Evolutionary conservation across 176 grass and related monocot genomes (phyloP).

Genomic region (Alopecurus myosuroides): DNA sequence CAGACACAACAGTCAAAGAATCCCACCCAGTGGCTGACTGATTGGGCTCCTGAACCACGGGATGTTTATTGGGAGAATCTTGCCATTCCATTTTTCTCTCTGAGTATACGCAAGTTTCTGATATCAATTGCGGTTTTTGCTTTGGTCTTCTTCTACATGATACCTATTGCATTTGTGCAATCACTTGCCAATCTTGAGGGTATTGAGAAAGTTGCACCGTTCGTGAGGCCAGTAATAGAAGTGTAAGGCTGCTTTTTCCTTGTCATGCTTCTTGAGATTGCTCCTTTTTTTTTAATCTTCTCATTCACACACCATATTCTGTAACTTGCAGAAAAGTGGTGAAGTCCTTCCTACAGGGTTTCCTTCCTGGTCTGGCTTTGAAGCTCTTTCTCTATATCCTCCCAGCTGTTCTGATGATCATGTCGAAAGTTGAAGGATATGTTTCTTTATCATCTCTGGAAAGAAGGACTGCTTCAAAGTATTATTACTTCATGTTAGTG

Average conservation of each 20-base stretch:
- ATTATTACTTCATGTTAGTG: slow-evolving; percentile 98
- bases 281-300: not conserved
- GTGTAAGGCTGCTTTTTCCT: slow-evolving; percentile 46
- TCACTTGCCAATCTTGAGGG: slow-evolving; percentile 99
- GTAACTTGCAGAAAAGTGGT: slow-evolving; percentile 67
- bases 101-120: slow-evolving; percentile 78
- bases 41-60: slow-evolving; percentile 95
- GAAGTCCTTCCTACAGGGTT: slow-evolving; percentile 89
- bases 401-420: slow-evolving; percentile 80
- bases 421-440: slow-evolving; percentile 97
- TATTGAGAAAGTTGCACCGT: slow-evolving; percentile 95
- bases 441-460: slow-evolving; percentile 86
- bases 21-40: slow-evolving; percentile 81
- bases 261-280: not conserved
- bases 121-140: slow-evolving; percentile 79
- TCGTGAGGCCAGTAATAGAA: slow-evolving; percentile 84
- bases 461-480: slow-evolving; percentile 88
- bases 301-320: not conserved
- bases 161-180: slow-evolving; percentile 94
- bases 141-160: slow-evolving; percentile 96
- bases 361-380: slow-evolving; percentile 90
- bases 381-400: slow-evolving; percentile 91
- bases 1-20: slow-evolving; percentile 97
- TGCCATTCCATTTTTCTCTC: slow-evolving; percentile 95
- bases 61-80: slow-evolving; percentile 96